phyloP scores from a whole-genome alignment of 768 basidiomycete genomes.

The Hydnum rufescens region DNA sequence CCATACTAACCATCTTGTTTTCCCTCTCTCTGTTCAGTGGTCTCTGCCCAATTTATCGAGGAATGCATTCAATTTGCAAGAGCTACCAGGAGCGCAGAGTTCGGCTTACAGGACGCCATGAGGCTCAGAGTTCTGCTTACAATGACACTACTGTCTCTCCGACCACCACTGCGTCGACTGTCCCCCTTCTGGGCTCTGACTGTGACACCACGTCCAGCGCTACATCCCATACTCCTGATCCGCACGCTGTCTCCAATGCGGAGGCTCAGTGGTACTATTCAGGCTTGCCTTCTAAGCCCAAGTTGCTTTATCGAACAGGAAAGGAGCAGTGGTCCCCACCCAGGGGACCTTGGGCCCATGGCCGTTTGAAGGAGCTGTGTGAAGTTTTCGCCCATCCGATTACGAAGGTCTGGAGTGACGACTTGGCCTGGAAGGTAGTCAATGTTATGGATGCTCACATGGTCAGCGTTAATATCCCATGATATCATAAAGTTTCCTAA shows the following conservation, averaged over 20 bases:
- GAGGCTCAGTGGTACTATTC: slow-evolving; percentile 9
- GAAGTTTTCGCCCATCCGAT: slow-evolving; percentile 5
- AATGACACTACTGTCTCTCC: too few species aligned
- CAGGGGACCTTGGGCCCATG: slow-evolving; percentile 4
- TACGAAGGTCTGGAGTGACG: slow-evolving; percentile 5
- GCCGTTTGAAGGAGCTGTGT: slow-evolving; percentile 5
- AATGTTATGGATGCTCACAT: slow-evolving; percentile 5
- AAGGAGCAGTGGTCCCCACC: slow-evolving; percentile 5
- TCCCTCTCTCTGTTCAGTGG: too few species aligned
- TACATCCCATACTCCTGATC: slow-evolving; percentile 4
- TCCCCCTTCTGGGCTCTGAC: slow-evolving; percentile 2
- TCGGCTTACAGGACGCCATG: too few species aligned
- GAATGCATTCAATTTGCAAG: too few species aligned
- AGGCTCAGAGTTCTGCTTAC: too few species aligned
- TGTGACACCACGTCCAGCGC: slow-evolving; percentile 6
- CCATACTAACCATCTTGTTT: too few species aligned
- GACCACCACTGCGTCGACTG: neutral
- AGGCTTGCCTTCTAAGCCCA: slow-evolving; percentile 6
- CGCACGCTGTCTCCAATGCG: slow-evolving; percentile 8
- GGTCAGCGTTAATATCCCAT: slow-evolving; percentile 4
- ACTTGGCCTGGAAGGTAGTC: slow-evolving; percentile 9
- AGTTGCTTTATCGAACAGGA: slow-evolving; percentile 6
- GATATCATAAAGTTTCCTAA: slow-evolving; percentile 7
- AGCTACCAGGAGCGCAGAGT: too few species aligned
- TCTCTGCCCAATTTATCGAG: too few species aligned